Conservation (phyloP, 169 alveolate genomes). For the Plasmodium blacklocki region DNA sequence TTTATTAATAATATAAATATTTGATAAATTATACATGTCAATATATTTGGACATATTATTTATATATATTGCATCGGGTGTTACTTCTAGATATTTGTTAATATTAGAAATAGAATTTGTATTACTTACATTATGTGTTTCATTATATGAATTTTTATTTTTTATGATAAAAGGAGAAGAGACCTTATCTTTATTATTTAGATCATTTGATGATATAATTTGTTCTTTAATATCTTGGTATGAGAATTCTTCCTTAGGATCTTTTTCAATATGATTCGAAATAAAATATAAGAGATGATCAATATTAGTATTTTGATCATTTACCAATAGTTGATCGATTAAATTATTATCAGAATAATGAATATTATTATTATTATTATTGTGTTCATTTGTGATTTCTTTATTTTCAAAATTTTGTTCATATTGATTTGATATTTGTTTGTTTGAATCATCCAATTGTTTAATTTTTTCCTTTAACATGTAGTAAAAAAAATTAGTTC, state of each 20-base stretch:
- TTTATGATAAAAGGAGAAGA: neutral
- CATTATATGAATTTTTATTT: constrained; percentile 29
- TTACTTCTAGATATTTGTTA: constrained; percentile 28
- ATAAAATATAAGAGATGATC: constrained; percentile 24
- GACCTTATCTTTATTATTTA: neutral
- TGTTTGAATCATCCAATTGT: neutral
- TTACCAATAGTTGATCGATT: constrained; percentile 4
- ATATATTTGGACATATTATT: constrained; percentile 30
- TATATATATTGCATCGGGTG: neutral
- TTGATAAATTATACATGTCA: constrained; percentile 37
- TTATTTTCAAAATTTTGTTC: constrained; percentile 29
- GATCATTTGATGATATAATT: neutral
- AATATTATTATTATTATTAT: neutral
- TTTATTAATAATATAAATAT: constrained; percentile 67
- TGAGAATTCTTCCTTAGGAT: constrained; percentile 13
- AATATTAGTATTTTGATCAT: constrained; percentile 3
- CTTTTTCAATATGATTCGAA: constrained; percentile 25
- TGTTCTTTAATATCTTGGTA: constrained; percentile 30
- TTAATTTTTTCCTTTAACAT: constrained; percentile 40
- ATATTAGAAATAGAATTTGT: neutral
- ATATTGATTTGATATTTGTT: neutral
- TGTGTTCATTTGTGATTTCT: neutral
- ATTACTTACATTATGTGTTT: neutral
- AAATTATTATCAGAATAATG: neutral
- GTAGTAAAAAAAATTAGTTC: constrained; percentile 80